Evolutionary conservation across 163 green algal species (phyloP).

Genomic region (Scenedesmus sp.): DNA sequence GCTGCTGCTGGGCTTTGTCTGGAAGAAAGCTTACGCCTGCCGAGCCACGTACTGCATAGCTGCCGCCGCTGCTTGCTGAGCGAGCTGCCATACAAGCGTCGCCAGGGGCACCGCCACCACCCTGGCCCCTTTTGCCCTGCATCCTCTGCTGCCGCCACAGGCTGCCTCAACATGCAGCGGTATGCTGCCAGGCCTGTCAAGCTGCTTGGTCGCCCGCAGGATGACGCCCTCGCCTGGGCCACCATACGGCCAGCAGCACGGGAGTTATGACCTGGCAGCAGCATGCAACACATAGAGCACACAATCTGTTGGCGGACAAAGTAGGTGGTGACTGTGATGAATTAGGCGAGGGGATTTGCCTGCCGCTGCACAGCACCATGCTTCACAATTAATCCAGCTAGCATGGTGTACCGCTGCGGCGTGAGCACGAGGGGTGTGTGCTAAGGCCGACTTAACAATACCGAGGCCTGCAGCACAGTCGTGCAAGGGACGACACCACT

Average conservation of each 20-base stretch:
- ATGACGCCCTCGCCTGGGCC: conserved; percentile 30
- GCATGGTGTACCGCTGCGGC: too few relatives aligned
- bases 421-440: too few relatives aligned
- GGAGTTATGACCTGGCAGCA: conserved; percentile 26
- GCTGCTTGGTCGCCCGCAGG: conserved; percentile 16
- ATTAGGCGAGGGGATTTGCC: too few relatives aligned
- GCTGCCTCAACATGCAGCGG: conserved; percentile 29
- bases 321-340: neutral
- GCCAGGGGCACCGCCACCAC: conserved; percentile 43
- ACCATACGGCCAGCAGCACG: conserved; percentile 48
- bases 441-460: too few relatives aligned
- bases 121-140: conserved; percentile 1
- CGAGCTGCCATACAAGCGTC: conserved; percentile 39
- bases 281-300: too few relatives aligned
- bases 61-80: neutral
- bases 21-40: too few relatives aligned
- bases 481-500: too few relatives aligned
- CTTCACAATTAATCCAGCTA: too few relatives aligned
- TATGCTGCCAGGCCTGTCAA: conserved; percentile 42
- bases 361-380: neutral
- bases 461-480: too few relatives aligned
- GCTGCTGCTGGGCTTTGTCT: too few relatives aligned
- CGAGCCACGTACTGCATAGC: too few relatives aligned
- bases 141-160: conserved; percentile 42
- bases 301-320: neutral